Evolutionary conservation across 306 rosid genomes (phyloP).

Genomic region (Lathyrus tuberosus): DNA sequence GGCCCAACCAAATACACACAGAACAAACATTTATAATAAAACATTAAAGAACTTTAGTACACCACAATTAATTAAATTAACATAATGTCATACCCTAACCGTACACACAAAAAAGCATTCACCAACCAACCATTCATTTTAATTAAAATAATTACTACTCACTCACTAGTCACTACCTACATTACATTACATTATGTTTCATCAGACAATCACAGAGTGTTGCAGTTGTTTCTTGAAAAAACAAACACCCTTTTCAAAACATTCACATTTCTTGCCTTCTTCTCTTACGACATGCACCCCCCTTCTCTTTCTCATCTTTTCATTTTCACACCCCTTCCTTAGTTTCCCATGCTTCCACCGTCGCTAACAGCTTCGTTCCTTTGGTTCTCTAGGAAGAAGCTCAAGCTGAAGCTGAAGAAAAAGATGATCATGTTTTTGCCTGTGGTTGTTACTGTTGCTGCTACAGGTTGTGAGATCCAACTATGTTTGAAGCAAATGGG

Average conservation of each 20-base stretch:
- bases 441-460: background rate
- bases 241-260: conserved; percentile 21
- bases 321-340: conserved; percentile 12
- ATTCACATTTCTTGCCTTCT: conserved; percentile 32
- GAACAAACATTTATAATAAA: conserved; percentile 8
- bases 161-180: background rate
- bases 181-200: conserved; percentile 59
- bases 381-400: conserved; percentile 17
- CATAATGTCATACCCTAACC: conserved; percentile 35
- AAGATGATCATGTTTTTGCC: conserved; percentile 36
- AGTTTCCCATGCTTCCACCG: background rate
- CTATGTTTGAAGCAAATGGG: conserved; percentile 40
- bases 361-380: no score
- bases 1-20: conserved; percentile 37
- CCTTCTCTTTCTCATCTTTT: background rate
- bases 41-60: background rate
- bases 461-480: conserved; percentile 35
- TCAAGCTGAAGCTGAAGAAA: conserved; percentile 6
- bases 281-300: conserved; percentile 32
- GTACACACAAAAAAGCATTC: conserved; percentile 46
- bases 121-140: conserved; percentile 45
- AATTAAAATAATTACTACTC: no score
- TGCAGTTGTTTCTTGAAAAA: conserved; percentile 29
- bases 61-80: background rate
- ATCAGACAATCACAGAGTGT: conserved; percentile 40